phyloP scores from a whole-genome alignment of 129 eudicot species.

The Flaveria robusta region DNA sequence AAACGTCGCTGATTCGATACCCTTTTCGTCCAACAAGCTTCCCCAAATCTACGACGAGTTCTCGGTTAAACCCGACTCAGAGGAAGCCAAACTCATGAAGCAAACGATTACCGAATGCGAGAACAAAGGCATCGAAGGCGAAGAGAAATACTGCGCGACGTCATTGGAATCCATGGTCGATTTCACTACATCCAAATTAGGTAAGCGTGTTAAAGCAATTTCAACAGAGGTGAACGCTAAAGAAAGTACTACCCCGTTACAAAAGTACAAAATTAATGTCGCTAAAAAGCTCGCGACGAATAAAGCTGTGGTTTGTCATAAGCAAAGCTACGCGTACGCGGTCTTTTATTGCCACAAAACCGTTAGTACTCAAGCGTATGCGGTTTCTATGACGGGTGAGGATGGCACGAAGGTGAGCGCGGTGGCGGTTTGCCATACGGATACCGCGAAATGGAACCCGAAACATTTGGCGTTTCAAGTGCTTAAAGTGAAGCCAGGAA shows the following conservation, averaged over 20 bases:
- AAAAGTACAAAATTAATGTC: slow-evolving; percentile 39
- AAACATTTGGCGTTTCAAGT: slow-evolving; percentile 69
- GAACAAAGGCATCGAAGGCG: slow-evolving; percentile 46
- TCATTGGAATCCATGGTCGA: slow-evolving; percentile 73
- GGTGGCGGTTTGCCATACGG: slow-evolving; percentile 43
- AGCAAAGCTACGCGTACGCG: slow-evolving; percentile 58
- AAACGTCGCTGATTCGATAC: slow-evolving; percentile 44
- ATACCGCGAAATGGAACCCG: slow-evolving; percentile 57
- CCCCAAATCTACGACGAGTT: slow-evolving; percentile 40
- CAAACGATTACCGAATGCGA: slow-evolving; percentile 53
- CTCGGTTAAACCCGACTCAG: slow-evolving; percentile 41
- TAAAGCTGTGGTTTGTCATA: slow-evolving; percentile 59
- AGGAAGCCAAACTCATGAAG: slow-evolving; percentile 45
- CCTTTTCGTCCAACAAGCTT: slow-evolving; percentile 49
- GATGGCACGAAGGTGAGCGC: slow-evolving; percentile 31
- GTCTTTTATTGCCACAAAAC: slow-evolving; percentile 72
- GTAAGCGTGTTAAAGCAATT: slow-evolving; percentile 50
- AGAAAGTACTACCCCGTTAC: slow-evolving; percentile 23
- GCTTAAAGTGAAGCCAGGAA: slow-evolving; percentile 72
- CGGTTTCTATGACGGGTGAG: slow-evolving; percentile 35
- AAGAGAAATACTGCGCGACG: slow-evolving; percentile 62
- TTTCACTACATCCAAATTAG: slow-evolving; percentile 46
- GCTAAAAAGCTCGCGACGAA: slow-evolving; percentile 36
- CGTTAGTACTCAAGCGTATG: slow-evolving; percentile 35
- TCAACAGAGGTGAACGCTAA: slow-evolving; percentile 41